These are phyloP conservation scores for Lichtheimia ramosa DNA, from an alignment of 371 early-diverging fungal species.

Conservation along the genomic window DNA sequence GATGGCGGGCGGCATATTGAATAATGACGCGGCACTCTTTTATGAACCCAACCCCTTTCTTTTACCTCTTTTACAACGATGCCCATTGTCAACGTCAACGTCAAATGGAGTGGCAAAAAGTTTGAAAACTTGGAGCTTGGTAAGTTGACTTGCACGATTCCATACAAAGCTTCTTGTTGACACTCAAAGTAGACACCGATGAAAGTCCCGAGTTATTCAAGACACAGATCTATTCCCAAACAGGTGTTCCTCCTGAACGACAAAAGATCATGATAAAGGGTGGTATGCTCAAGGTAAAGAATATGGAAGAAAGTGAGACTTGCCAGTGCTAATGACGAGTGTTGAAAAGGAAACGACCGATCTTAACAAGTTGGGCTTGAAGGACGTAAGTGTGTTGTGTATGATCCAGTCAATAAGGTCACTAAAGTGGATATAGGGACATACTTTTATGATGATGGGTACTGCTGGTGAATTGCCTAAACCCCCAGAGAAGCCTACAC, in stretches of 20 bases:
- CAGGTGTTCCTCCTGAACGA: conserved; percentile 91
- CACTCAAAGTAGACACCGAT: conserved; percentile 49
- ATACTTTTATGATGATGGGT: conserved; percentile 91
- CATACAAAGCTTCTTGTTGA: too few species aligned
- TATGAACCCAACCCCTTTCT: not conserved
- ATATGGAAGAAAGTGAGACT: not conserved
- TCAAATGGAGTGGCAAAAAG: conserved; percentile 93
- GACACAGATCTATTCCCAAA: conserved; percentile 87
- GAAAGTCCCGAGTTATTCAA: conserved; percentile 86
- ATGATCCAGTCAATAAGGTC: not conserved
- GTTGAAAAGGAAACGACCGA: conserved; percentile 71
- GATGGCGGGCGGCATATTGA: too few species aligned
- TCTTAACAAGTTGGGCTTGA: conserved; percentile 63
- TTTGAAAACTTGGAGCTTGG: conserved; percentile 78
- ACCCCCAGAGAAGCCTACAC: conserved; percentile 63
- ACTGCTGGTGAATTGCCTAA: conserved; percentile 88
- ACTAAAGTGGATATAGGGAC: conserved; percentile 41
- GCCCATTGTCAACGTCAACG: conserved; percentile 66
- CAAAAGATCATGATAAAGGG: conserved; percentile 96
- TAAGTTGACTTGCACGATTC: conserved; percentile 8
- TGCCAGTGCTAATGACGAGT: too few species aligned
- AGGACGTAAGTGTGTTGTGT: conserved; percentile 56
- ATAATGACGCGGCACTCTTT: not conserved
- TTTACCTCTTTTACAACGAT: conserved; percentile 12
- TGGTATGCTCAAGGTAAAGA: conserved; percentile 83